Base-by-base conservation (phyloP, 495 filamentous ascomycete genomes). In the Annulohypoxylon stygium region DNA sequence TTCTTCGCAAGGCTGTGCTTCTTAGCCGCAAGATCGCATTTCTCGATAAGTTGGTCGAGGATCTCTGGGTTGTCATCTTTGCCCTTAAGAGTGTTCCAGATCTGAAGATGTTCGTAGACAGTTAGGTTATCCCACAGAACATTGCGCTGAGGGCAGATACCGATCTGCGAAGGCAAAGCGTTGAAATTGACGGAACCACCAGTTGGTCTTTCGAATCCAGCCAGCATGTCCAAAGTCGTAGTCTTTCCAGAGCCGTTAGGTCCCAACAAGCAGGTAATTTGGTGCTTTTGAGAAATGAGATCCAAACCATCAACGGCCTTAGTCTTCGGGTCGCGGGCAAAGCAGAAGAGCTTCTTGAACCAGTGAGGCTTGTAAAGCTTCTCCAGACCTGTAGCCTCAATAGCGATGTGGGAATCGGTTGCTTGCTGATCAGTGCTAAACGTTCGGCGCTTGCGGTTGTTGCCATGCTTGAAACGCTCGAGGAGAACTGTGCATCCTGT, bases 161-260 rank as follows among this genome's bases (percentile, higher is more conserved):
- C 76, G 20, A 78, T 23, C 61, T 76, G 75, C 5, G 75, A 75
- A 9, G 75, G 69, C 39, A 62, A 68, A 6, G 77, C 73, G 64
- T 88, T 85, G 18, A 93, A 83, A 6, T 78, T 83, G 53, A 93
- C 89, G 0, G 81, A 81, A 3, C 92, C 92, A 26, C 82, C 83
- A 0, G 88, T 89, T 8, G 91, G 81, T 26, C 82, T 85, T 33
- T 87, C 86, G 2, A 93, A 81, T 0, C 92, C 92, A 50, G 91
- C 89, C 37, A 94, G 88, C 36, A 89, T 88, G 59, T 95, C 90
- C 5, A 95, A 83, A 4, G 92, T 93, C 0, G 92, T 94, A 12
- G 86, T 89, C 75, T 94, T 94, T 47, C 92, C 92, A 43, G 86
- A 88, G 37, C 92, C 92, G 78, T 94, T 94, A 0, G 92, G 90